phyloP scores from a whole-genome alignment of 306 rosid genomes.

The Argentina anserina region DNA sequence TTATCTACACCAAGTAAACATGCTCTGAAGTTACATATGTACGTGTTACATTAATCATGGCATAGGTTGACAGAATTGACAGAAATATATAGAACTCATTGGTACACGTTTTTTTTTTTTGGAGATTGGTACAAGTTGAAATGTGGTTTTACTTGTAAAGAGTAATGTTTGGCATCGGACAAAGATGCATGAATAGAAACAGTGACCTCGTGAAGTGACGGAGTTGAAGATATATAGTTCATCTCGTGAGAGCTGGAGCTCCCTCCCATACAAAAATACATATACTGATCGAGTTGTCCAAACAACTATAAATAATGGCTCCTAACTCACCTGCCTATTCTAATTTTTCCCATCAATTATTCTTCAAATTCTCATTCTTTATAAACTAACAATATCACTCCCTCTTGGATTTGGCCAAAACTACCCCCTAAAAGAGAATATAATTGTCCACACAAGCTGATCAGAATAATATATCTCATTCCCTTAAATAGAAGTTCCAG shows the following conservation, averaged over 20 bases:
- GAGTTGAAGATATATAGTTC: constrained; percentile 9
- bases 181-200: neutral
- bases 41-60: no score
- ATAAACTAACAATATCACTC: constrained; percentile 23
- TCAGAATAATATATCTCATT: constrained; percentile 18
- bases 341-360: constrained; percentile 36
- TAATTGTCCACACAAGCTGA: constrained; percentile 10
- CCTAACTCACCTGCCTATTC: constrained; percentile 35
- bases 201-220: neutral
- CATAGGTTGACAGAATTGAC: no score
- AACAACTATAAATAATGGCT: constrained; percentile 32
- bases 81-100: no score
- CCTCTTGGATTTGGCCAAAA: constrained; percentile 25
- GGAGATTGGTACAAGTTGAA: neutral
- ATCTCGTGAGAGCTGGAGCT: constrained; percentile 50
- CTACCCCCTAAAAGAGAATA: constrained; percentile 14
- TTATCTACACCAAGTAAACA: no score
- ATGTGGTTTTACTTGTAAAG: neutral
- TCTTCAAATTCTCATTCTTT: constrained; percentile 40
- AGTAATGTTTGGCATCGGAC: neutral
- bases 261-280: constrained; percentile 45
- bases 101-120: neutral
- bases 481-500: constrained; percentile 9
- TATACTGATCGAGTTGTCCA: constrained; percentile 47
- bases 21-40: no score